Conservation (phyloP, 2,329 filamentous ascomycete species). For the Hymenoscyphus fructigenus region DNA sequence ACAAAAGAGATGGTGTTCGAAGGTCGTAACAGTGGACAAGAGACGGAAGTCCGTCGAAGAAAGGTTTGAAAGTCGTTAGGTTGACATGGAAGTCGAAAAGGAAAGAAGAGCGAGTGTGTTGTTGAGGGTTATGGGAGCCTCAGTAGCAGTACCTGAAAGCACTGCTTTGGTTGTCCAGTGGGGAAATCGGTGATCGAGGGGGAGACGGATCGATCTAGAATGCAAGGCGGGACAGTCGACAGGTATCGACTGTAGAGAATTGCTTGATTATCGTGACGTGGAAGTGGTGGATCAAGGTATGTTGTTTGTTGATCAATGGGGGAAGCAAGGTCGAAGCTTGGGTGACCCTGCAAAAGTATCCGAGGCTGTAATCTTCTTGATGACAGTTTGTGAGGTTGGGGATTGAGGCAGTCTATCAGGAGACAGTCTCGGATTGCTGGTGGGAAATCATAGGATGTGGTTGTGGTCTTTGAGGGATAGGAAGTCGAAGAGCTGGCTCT, state of each 20-base stretch:
- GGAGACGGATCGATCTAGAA: slow-evolving; percentile 25
- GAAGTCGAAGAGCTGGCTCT: slow-evolving; percentile 51
- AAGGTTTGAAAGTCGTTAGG: slow-evolving; percentile 39
- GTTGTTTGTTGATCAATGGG: slow-evolving; percentile 11
- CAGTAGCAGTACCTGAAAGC: slow-evolving; percentile 28
- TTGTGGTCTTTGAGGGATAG: slow-evolving; percentile 42
- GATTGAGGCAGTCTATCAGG: slow-evolving; percentile 38
- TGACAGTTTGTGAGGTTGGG: slow-evolving; percentile 24
- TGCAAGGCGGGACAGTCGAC: slow-evolving; percentile 23
- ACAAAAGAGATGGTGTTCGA: slow-evolving; percentile 51
- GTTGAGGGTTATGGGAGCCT: slow-evolving; percentile 30
- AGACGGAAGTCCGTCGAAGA: slow-evolving; percentile 35
- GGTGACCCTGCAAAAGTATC: slow-evolving; percentile 15
- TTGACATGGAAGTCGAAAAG: slow-evolving; percentile 36
- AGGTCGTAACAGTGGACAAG: slow-evolving; percentile 40
- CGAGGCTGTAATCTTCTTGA: slow-evolving; percentile 20
- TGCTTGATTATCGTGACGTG: slow-evolving; percentile 20
- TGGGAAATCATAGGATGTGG: slow-evolving; percentile 43
- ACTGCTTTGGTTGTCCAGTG: slow-evolving; percentile 21
- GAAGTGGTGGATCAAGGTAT: slow-evolving; percentile 9
- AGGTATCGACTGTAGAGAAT: slow-evolving; percentile 22
- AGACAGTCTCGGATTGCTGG: slow-evolving; percentile 41
- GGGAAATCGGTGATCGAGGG: slow-evolving; percentile 19
- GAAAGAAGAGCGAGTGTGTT: slow-evolving; percentile 28
- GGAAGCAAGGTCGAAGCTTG: slow-evolving; percentile 11